Evolutionary conservation across 345 rosid species (phyloP), one percentile per base, ranked within the genome.

Genomic region (Aurinia saxatilis): DNA sequence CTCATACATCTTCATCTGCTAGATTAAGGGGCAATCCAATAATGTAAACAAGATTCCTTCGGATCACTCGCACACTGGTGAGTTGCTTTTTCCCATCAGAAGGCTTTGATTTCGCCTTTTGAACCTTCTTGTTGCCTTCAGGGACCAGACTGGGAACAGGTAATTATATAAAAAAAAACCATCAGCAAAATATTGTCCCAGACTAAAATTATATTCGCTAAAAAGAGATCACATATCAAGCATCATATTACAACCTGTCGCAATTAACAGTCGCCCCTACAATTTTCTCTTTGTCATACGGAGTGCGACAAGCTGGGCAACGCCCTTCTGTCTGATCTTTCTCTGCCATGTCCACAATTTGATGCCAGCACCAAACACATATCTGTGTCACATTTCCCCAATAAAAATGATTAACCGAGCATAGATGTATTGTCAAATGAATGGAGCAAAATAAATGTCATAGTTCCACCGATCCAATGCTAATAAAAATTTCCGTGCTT

Each of bases 341-440:
- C 78, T 86, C 96, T 31, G 98, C 98, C 98, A 91, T 85, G 58
- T 91, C 91, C 85, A 85, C 82, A 17, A 91, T 68, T 60, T 91
- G 95, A 77, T 91, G 86, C 98, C 98, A 91, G 55, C 98, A 91
- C 98, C 98, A 91, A 59, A 91, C 91, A 81, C 98, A 91, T 57
- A 91, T 75, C 98, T 88, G 73, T 31, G 57, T 4, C 35, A 21
- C 25, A 57, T 16, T n/a, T n/a, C n/a, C n/a, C n/a, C n/a, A 34
- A 41, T 39, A 55, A 48, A 48, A 19, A 55, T 15, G 16, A 21
- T 48, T 31, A 63, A 40, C 39, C 49, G 34, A 63, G 1, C 5
- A 70, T 25, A 18, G 12, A 31, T 27, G 16, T 15, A 3, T 31
- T 37, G 18, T 16, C 58, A 41, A n/a, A 59, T 3, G 47, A 23